These are phyloP conservation scores for Pseudophaeomoniella oleicola DNA, from an alignment of 2,329 filamentous ascomycete genomes.

Conservation along the genomic window DNA sequence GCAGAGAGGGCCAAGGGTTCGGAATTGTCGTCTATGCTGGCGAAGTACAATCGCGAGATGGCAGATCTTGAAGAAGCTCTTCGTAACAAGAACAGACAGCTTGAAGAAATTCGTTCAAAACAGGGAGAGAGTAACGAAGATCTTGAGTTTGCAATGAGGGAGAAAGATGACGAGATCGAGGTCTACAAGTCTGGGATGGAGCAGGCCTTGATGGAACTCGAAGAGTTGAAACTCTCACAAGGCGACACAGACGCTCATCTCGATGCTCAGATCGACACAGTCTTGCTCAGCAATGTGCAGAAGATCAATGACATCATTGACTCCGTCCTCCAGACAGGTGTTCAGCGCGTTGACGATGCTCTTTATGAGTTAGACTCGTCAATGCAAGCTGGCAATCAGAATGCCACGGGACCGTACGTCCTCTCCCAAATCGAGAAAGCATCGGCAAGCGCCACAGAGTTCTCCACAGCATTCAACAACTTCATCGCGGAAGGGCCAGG, in stretches of 20 bases:
- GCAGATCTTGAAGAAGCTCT: constrained; percentile 89
- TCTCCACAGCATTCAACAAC: constrained; percentile 95
- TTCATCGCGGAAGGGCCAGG: constrained; percentile 95
- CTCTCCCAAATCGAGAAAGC: constrained; percentile 96
- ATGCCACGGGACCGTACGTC: constrained; percentile 85
- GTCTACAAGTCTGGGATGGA: constrained; percentile 98
- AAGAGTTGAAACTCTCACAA: constrained; percentile 61
- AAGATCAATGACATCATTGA: constrained; percentile 98
- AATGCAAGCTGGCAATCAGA: constrained; percentile 98
- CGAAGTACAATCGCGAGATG: constrained; percentile 95
- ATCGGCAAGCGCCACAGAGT: constrained; percentile 85
- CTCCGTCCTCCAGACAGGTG: constrained; percentile 83
- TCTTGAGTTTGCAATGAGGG: constrained; percentile 68
- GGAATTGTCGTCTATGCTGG: constrained; percentile 84
- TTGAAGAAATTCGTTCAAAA: constrained; percentile 71
- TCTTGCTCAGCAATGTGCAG: constrained; percentile 71
- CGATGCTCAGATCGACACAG: constrained; percentile 79
- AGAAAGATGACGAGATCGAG: constrained; percentile 95
- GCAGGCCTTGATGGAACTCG: constrained; percentile 81
- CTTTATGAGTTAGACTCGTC: constrained; percentile 93
- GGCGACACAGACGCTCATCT: constrained; percentile 65
- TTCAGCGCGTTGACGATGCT: constrained; percentile 88
- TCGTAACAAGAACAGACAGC: constrained; percentile 66
- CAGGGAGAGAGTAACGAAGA: constrained; percentile 70
- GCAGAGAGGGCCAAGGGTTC: constrained; percentile 85